Percentiles rank a stretch among this genome's conserved stretches.
These are phyloP conservation scores for Teunomyces atbi DNA, from an alignment of 805 yeast genomes.

Conservation along the genomic window DNA sequence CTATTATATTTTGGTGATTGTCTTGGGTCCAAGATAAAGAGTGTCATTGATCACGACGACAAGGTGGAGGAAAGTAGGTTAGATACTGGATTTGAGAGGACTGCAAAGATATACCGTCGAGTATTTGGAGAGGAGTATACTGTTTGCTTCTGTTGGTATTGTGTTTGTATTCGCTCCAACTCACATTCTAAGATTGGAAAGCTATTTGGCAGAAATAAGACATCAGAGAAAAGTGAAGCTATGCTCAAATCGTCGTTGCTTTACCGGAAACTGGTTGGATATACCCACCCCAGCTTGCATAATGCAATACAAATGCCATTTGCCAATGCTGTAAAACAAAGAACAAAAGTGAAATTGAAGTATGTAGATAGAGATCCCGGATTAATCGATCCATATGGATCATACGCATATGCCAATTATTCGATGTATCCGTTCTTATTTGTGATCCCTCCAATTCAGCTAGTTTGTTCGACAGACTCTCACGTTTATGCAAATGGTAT, in stretches of 20 bases:
- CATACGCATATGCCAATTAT: not conserved
- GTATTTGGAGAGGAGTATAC: conserved; percentile 15
- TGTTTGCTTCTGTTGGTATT: conserved; percentile 21
- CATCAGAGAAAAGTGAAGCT: not conserved
- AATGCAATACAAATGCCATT: conserved; percentile 12
- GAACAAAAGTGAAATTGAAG: conserved; percentile 3
- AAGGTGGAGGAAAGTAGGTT: conserved; percentile 21
- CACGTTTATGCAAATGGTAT: conserved; percentile 7
- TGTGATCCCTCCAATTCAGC: conserved; percentile 11
- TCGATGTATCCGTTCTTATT: conserved; percentile 8
- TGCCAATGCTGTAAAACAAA: not conserved
- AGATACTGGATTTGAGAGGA: conserved; percentile 14
- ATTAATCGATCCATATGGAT: not conserved
- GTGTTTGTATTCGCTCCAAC: conserved; percentile 8
- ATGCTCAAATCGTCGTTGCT: not conserved
- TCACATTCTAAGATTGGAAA: conserved; percentile 7
- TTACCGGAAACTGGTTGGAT: conserved; percentile 8
- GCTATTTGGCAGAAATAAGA: conserved; percentile 4
- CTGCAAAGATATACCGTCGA: conserved; percentile 16
- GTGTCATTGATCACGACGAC: conserved; percentile 25
- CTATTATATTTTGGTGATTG: conserved; percentile 15
- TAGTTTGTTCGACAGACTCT: conserved; percentile 3
- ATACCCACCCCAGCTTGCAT: conserved; percentile 16
- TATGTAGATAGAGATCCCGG: conserved; percentile 3
- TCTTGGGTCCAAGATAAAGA: not conserved